Evolutionary conservation across 106 monocot species (phyloP), one percentile per base, ranked within the genome.

Genomic region (Gastrodia elata): DNA sequence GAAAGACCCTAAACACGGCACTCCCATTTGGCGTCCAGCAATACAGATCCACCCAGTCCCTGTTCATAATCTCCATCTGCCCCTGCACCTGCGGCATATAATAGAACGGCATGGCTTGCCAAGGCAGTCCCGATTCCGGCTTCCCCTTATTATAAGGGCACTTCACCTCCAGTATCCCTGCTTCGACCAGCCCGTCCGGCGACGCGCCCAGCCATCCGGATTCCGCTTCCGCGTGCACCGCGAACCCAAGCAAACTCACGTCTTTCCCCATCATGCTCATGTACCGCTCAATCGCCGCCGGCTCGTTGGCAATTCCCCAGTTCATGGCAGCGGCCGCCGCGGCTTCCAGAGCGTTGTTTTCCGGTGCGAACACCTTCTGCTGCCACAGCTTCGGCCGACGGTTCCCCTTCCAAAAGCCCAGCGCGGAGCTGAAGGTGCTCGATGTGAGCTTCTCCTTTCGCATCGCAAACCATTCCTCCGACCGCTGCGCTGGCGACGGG

Each of bases 41-140:
- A 42, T 91, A 98, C 73, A 98, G 39, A 76, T 98, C 98, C 9
- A 89, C 93, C 98, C 98, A 98, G 27, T 93, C 88, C 25, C 90
- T 72, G 64, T 85, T 84, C 93, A 98, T 91, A 64, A 98, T 87
- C 85, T 98, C 98, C 98, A 98, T 98, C 79, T 87, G 91, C 8
- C 98, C 98, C 67, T 98, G 98, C 48, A 98, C 81, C 78, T 98
- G 98, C 1, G 98, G 98, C 88, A 98, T 89, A 77, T 98, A 98
- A 69, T 98, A 98, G 82, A 89, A 89, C 24, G 98, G 98, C 70
- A 98, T 37, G 4, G 71, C 79, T 5, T 73, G 42, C 98, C 98
- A 98, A 9, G 98, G 98, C 46, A 93, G 76, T 2, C 82, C 98
- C 15, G 87, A 80, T 77, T 98, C 93, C 0, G 98, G 98, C 71